Evolutionary conservation across 1,284 basidiomycete genomes (phyloP).

Genomic region (Sparassis latifolia): DNA sequence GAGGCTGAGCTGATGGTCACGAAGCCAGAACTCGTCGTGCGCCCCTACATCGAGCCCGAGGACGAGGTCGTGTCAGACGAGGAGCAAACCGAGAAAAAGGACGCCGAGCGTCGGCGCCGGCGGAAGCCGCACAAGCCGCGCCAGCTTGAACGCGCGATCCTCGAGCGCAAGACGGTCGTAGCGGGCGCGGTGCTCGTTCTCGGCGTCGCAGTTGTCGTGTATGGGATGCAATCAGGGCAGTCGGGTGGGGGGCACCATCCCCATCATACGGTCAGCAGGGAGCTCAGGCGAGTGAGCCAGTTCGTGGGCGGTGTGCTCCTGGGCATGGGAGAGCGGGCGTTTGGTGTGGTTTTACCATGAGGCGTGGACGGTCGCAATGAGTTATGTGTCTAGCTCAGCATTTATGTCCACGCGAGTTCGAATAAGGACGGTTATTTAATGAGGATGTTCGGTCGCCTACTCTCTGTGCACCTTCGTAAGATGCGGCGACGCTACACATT

Average conservation of each 20-base stretch:
- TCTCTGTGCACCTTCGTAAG: too few relatives aligned
- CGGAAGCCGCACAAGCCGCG: conserved; percentile 23
- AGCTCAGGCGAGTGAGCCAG: conserved; percentile 28
- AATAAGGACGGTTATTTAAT: background rate
- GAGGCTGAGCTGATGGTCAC: conserved; percentile 58
- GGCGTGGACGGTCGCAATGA: background rate
- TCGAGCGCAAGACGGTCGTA: conserved; percentile 43
- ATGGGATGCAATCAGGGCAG: conserved; percentile 32
- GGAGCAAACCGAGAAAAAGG: conserved; percentile 17
- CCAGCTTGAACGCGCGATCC: conserved; percentile 22
- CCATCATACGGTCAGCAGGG: conserved; percentile 16
- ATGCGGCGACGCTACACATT: too few relatives aligned
- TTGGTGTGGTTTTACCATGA: conserved; percentile 11
- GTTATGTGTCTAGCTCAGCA: background rate
- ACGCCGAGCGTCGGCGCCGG: conserved; percentile 18
- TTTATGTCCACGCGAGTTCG: background rate
- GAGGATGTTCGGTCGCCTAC: too few relatives aligned
- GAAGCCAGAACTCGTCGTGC: conserved; percentile 44
- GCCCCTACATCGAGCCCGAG: conserved; percentile 38
- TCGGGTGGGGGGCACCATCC: conserved; percentile 9
- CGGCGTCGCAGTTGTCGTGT: conserved; percentile 61
- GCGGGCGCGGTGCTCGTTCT: conserved; percentile 60
- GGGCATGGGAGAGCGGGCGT: conserved; percentile 31
- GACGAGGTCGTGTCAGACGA: conserved; percentile 19
- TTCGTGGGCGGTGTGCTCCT: conserved; percentile 28